Conservation (phyloP, 345 rosid species). For the Sonneratia caseolaris region DNA sequence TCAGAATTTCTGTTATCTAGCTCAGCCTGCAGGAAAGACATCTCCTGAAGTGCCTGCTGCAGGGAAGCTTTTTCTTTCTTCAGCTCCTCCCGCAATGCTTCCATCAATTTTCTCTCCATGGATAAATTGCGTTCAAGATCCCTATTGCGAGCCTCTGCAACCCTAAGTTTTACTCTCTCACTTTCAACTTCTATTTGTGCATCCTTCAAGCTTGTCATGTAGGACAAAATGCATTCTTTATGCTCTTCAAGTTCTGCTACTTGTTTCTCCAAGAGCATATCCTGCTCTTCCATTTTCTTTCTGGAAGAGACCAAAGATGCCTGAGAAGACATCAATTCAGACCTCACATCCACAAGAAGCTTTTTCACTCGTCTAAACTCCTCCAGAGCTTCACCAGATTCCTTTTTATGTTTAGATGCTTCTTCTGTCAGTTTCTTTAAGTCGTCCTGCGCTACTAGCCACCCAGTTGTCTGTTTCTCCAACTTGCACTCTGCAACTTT, state of each 20-base stretch:
- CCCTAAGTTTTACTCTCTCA: conserved; percentile 57
- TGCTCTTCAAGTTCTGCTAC: conserved; percentile 56
- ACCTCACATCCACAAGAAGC: conserved; percentile 62
- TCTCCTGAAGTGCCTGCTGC: conserved; percentile 43
- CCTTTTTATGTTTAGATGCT: conserved; percentile 30
- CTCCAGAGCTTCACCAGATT: conserved; percentile 44
- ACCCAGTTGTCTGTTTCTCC: conserved; percentile 57
- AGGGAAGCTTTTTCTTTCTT: conserved; percentile 43
- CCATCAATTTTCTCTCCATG: conserved; percentile 37
- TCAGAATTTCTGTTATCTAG: conserved; percentile 37
- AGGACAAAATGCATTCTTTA: conserved; percentile 39
- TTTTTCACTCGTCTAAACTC: conserved; percentile 58
- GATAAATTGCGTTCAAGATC: conserved; percentile 49
- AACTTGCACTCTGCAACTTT: conserved; percentile 45
- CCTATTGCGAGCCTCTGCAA: conserved; percentile 53
- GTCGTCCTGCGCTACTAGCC: conserved; percentile 62
- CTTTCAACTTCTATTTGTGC: conserved; percentile 64
- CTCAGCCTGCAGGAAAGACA: conserved; percentile 36
- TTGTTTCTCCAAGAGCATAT: conserved; percentile 33
- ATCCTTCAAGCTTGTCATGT: conserved; percentile 55
- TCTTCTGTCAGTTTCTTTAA: conserved; percentile 39
- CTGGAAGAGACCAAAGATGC: conserved; percentile 55
- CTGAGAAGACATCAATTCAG: conserved; percentile 61
- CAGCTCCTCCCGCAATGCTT: conserved; percentile 44
- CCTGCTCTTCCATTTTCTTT: conserved; percentile 57